Conservation (phyloP, 2,329 filamentous ascomycete genomes). For the Colletotrichum sansevieriae region DNA sequence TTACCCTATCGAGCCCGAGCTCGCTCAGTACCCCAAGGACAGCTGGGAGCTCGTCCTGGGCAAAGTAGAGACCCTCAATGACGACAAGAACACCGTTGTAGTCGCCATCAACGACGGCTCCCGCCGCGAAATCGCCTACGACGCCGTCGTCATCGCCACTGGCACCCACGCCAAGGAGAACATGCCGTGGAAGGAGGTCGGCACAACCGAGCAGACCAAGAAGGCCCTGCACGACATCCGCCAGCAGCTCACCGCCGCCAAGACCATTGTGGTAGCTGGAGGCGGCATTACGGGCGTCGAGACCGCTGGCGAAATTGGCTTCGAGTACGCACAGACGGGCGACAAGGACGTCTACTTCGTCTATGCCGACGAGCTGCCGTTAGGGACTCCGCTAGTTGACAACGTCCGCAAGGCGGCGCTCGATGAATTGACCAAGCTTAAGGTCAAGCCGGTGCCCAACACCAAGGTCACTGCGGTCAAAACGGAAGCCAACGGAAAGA, state of each 20-base stretch:
- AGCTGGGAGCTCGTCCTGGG: slow-evolving; percentile 65
- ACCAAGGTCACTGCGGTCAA: slow-evolving; percentile 51
- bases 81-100: slow-evolving; percentile 52
- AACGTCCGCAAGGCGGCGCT: slow-evolving; percentile 55
- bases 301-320: slow-evolving; percentile 64
- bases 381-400: slow-evolving; percentile 49
- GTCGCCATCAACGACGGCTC: slow-evolving; percentile 49
- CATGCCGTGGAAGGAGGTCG: slow-evolving; percentile 65
- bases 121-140: slow-evolving; percentile 56
- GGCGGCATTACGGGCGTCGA: slow-evolving; percentile 66
- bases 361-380: slow-evolving; percentile 54
- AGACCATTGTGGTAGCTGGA: slow-evolving; percentile 64
- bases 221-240: slow-evolving; percentile 53
- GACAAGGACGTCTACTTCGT: slow-evolving; percentile 63
- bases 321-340: slow-evolving; percentile 57
- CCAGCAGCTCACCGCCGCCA: slow-evolving; percentile 55
- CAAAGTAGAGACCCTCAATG: slow-evolving; percentile 53
- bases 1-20: slow-evolving; percentile 58
- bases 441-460: slow-evolving; percentile 57
- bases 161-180: slow-evolving; percentile 58
- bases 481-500: slow-evolving; percentile 45
- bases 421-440: slow-evolving; percentile 58
- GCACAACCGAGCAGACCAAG: slow-evolving; percentile 57
- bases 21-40: slow-evolving; percentile 59
- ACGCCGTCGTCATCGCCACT: slow-evolving; percentile 67